Evolutionary conservation across 2,329 filamentous ascomycete species (phyloP).

Genomic region (Penicillium palitans): DNA sequence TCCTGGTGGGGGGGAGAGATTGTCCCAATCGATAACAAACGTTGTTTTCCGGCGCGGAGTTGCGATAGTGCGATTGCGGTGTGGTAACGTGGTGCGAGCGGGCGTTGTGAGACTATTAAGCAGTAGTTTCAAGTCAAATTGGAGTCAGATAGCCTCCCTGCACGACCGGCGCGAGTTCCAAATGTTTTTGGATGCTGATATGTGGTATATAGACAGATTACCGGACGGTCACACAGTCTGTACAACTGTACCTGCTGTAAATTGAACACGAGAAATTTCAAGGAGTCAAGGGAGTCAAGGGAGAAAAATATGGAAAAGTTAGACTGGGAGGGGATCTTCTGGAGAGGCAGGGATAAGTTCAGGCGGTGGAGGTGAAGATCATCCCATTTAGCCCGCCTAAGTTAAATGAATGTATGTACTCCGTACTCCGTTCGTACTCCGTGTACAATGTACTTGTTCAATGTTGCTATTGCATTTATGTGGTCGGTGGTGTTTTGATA

Average conservation of each 20-base stretch:
- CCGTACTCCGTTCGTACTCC: background rate
- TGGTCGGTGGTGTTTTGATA: background rate
- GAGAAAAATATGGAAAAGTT: slow-evolving; percentile 3
- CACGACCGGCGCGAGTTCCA: slow-evolving; percentile 24
- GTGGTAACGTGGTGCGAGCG: background rate
- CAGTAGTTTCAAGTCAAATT: slow-evolving; percentile 1
- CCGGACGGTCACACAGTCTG: background rate
- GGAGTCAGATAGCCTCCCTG: slow-evolving; percentile 16
- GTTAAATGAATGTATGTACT: background rate
- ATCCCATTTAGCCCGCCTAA: background rate
- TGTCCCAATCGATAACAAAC: background rate
- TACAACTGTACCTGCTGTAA: background rate
- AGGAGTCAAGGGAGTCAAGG: background rate
- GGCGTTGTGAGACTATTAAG: background rate
- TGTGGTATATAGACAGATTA: background rate
- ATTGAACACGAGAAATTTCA: background rate
- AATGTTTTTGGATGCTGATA: slow-evolving; percentile 11
- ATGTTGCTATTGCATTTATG: background rate
- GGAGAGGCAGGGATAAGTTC: slow-evolving; percentile 24
- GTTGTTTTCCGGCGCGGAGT: background rate
- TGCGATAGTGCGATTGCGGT: background rate
- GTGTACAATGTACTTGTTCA: background rate
- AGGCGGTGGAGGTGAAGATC: slow-evolving; percentile 28
- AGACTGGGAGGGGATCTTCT: slow-evolving; percentile 12
- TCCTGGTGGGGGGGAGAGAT: slow-evolving; percentile 6